Evolutionary conservation across 1,284 basidiomycete genomes (phyloP).

Genomic region (Ganoderma leucocontextum): DNA sequence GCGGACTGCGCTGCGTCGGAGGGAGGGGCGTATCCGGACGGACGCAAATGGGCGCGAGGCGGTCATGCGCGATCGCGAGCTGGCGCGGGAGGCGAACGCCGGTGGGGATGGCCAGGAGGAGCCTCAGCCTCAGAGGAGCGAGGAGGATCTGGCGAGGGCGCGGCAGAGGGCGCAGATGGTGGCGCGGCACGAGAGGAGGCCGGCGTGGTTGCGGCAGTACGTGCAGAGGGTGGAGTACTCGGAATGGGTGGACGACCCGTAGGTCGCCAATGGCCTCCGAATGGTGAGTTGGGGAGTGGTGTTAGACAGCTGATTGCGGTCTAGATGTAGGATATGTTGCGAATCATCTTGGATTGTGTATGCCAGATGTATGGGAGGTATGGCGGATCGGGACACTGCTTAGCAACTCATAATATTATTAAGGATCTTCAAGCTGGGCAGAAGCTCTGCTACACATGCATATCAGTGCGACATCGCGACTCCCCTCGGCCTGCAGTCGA

Average conservation of each 20-base stretch:
- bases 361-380: not conserved
- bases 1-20: constrained; percentile 60
- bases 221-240: constrained; percentile 67
- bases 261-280: constrained; percentile 10
- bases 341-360: constrained; percentile 2
- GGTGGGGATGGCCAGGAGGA: not conserved
- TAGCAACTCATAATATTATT: constrained; percentile 1
- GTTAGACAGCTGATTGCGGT: not conserved
- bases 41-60: constrained; percentile 64
- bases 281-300: not conserved
- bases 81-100: constrained; percentile 41
- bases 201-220: constrained; percentile 71
- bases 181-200: constrained; percentile 58
- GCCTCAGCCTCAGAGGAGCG: constrained; percentile 21
- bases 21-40: constrained; percentile 74
- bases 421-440: not conserved
- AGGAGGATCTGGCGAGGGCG: constrained; percentile 45
- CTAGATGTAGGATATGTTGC: constrained; percentile 27
- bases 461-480: not conserved
- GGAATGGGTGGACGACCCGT: constrained; percentile 74
- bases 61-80: constrained; percentile 35
- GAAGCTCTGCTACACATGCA: not conserved
- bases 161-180: constrained; percentile 52
- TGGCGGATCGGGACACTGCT: not conserved
- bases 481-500: not conserved